Evolutionary conservation across 139 green algal genomes (phyloP).

Genomic region (Chara braunii): DNA sequence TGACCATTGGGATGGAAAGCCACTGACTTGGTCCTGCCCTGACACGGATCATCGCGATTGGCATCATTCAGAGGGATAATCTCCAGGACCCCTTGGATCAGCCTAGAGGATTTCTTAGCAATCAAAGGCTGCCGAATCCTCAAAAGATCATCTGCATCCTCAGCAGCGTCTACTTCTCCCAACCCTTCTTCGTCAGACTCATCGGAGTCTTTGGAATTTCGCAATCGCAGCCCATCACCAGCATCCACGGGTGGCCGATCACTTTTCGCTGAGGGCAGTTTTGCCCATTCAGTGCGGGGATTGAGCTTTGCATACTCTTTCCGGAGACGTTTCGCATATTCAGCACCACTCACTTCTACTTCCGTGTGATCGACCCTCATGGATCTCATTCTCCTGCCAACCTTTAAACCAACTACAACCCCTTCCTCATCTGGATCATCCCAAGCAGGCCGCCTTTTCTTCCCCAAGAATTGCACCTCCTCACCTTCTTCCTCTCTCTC

Average conservation of each 20-base stretch:
- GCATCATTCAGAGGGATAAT: constrained; percentile 19
- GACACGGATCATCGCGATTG: constrained; percentile 23
- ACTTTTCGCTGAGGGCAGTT: background rate
- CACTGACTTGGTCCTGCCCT: constrained; percentile 41
- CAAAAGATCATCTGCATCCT: background rate
- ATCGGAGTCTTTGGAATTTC: background rate
- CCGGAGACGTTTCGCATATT: constrained; percentile 27
- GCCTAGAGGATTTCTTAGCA: constrained; percentile 2
- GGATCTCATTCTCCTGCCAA: background rate
- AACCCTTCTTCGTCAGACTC: background rate
- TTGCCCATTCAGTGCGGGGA: constrained; percentile 22
- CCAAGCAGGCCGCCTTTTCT: too few species aligned
- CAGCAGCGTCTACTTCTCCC: background rate
- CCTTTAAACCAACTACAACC: constrained; percentile 4
- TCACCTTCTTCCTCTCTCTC: constrained; percentile 13
- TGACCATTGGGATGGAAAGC: constrained; percentile 74
- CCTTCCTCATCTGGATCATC: constrained; percentile 19
- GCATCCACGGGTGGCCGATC: too few species aligned
- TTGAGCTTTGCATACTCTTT: constrained; percentile 30
- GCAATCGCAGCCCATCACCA: background rate
- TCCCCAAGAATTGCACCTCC: too few species aligned
- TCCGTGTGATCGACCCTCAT: constrained; percentile 20
- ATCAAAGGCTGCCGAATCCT: background rate
- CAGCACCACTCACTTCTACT: constrained; percentile 1
- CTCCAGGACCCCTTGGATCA: constrained; percentile 11